Evolutionary conservation across 1,284 basidiomycete species (phyloP), one percentile per base, ranked within the genome.

Genomic region (Marasmius tenuissimus): DNA sequence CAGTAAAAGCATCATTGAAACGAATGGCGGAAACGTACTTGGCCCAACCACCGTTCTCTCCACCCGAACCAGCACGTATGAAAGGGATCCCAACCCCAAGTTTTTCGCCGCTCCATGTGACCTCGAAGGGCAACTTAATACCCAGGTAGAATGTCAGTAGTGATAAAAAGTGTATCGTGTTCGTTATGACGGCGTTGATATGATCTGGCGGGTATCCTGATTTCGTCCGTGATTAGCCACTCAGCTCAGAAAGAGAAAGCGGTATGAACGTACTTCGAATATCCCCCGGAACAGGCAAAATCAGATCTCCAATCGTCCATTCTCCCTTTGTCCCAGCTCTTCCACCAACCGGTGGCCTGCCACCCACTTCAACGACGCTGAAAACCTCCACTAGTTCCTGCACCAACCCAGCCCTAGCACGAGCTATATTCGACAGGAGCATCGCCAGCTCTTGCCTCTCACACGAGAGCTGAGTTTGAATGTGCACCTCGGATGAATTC

Each of bases 101-200:
- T 65, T 80, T 84, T 11, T 78, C 79, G 0, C 83, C 82, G 40
- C 79, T 83, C 91, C 91, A 93, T 0, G 79, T 75, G 0, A 89
- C 79, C 64, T 91, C 85, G 63, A 94, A 93, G 0, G 92, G 92
- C 0, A 93, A 81, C 66, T 90, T 92, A 63, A 93, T 78, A 0
- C 91, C 90, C n/a, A 93, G 79, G 70, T 94, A 94, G 74, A 92
- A 92, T 0, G 88, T 85, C n/a, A 93, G 82, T 7, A 93, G 74
- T 1, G 85, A 83, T 0, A 93, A 73, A 63, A 93, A 93, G 72
- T 92, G 92, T 8, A 93, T 79, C 0, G 89, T 87, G 63, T 91
- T 86, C 2, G 88, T 90, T 50, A 93, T 77, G n/a, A 92, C 91
- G 1, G 91, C 89, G 68, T 93, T 92, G 72, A 92, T 89, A 63